These are phyloP conservation scores for Camelina laxa DNA, from an alignment of 345 rosid genomes.

Conservation along the genomic window DNA sequence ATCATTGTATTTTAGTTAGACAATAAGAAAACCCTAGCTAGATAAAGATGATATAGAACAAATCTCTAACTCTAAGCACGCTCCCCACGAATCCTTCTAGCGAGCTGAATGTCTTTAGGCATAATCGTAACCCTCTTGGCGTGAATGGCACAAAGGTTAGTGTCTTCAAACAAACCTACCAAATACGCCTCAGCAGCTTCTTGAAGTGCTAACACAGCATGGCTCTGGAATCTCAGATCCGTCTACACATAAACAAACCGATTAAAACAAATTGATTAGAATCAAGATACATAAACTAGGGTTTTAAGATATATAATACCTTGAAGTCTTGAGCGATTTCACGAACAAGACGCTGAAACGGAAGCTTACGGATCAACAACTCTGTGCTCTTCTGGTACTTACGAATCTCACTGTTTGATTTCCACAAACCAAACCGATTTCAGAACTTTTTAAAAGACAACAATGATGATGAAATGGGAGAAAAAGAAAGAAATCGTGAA, in stretches of 20 bases:
- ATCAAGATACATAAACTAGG: background rate
- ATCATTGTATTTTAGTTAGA: no score
- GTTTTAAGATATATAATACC: background rate
- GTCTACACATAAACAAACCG: conserved; percentile 40
- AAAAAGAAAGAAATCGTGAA: background rate
- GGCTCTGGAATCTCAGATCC: conserved; percentile 80
- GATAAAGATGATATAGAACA: no score
- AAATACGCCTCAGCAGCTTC: conserved; percentile 78
- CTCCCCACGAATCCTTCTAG: conserved; percentile 74
- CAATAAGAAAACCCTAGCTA: no score
- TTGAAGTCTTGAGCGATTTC: conserved; percentile 79
- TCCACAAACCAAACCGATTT: background rate
- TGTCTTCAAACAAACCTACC: conserved; percentile 70
- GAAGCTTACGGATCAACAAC: conserved; percentile 72
- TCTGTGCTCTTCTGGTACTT: conserved; percentile 73
- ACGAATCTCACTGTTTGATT: conserved; percentile 53
- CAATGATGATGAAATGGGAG: no score
- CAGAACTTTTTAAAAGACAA: no score
- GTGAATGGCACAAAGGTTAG: conserved; percentile 61
- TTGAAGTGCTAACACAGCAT: conserved; percentile 71
- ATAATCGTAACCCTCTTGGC: conserved; percentile 77
- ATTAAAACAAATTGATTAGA: no score
- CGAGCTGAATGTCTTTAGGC: conserved; percentile 74
- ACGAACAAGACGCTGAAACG: conserved; percentile 74
- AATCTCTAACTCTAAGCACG: conserved; percentile 53